A percentile compares a stretch with the other conserved stretches of the same genome.
phyloP scores from a whole-genome alignment of 2,329 filamentous ascomycete genomes.

The Pseudogymnoascus sp. region DNA sequence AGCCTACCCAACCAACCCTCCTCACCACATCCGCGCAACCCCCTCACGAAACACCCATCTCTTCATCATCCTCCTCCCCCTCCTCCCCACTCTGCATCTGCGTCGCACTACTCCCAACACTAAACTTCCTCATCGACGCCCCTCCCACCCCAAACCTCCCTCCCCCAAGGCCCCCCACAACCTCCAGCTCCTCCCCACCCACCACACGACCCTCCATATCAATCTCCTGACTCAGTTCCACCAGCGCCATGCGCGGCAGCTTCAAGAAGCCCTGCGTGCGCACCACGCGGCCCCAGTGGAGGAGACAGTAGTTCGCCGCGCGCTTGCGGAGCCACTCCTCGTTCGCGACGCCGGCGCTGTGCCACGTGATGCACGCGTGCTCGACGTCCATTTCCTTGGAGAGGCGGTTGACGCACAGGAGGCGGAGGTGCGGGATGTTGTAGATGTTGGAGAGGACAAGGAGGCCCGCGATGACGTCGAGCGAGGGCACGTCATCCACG shows the following conservation, averaged over 20 bases:
- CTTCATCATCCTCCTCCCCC: slow-evolving; percentile 52
- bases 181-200: slow-evolving; percentile 42
- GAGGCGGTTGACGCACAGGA: slow-evolving; percentile 84
- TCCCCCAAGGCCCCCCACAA: slow-evolving; percentile 41
- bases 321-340: slow-evolving; percentile 91
- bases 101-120: slow-evolving; percentile 50
- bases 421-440: slow-evolving; percentile 85
- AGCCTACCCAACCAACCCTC: background rate
- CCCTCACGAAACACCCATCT: slow-evolving; percentile 44
- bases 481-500: slow-evolving; percentile 46
- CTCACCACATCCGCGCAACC: background rate
- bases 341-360: slow-evolving; percentile 78
- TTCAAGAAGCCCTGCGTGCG: slow-evolving; percentile 79
- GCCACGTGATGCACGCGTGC: slow-evolving; percentile 93
- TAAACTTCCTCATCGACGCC: slow-evolving; percentile 43
- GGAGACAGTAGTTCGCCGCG: slow-evolving; percentile 80
- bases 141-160: slow-evolving; percentile 40
- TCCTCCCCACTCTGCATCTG: slow-evolving; percentile 43
- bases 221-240: slow-evolving; percentile 88
- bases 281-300: slow-evolving; percentile 90
- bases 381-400: slow-evolving; percentile 88
- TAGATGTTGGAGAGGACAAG: slow-evolving; percentile 98
- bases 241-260: slow-evolving; percentile 67
- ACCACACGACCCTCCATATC: slow-evolving; percentile 88
- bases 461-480: slow-evolving; percentile 84